Conservation (phyloP, 345 rosid genomes). For the Populus simonii region DNA sequence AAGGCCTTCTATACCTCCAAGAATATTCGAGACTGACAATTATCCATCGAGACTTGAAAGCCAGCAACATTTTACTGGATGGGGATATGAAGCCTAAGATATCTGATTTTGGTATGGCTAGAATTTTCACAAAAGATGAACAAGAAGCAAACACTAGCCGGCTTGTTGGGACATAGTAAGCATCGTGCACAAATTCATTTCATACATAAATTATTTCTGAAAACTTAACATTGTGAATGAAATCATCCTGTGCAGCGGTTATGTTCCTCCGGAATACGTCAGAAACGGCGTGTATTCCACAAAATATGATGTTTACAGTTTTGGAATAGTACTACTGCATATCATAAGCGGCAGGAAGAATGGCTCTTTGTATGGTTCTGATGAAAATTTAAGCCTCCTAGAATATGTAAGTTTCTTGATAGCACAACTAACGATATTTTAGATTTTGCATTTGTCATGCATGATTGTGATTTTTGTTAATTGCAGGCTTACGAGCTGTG, state of each 20-base stretch:
- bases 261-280: conserved; percentile 51
- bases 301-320: conserved; percentile 51
- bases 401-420: conserved; percentile 2
- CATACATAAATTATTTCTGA: not conserved
- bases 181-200: not conserved
- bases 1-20: conserved; percentile 49
- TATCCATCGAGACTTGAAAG: conserved; percentile 44
- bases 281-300: conserved; percentile 39
- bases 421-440: too few species aligned
- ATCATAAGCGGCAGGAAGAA: conserved; percentile 45
- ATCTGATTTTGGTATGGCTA: conserved; percentile 48
- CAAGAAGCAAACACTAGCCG: conserved; percentile 35
- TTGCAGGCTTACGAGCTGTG: conserved; percentile 24
- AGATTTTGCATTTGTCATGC: not conserved
- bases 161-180: conserved; percentile 46
- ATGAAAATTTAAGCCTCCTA: not conserved
- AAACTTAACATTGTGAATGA: too few species aligned
- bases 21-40: conserved; percentile 46
- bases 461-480: not conserved
- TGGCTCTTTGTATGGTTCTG: conserved; percentile 22
- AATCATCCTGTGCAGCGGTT: conserved; percentile 31
- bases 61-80: conserved; percentile 42
- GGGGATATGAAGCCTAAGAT: conserved; percentile 39
- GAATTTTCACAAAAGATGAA: conserved; percentile 32
- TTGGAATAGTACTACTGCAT: conserved; percentile 50